These are phyloP conservation scores for Aspergillus asperescens DNA, from an alignment of 495 filamentous ascomycete species.

Conservation along the genomic window DNA sequence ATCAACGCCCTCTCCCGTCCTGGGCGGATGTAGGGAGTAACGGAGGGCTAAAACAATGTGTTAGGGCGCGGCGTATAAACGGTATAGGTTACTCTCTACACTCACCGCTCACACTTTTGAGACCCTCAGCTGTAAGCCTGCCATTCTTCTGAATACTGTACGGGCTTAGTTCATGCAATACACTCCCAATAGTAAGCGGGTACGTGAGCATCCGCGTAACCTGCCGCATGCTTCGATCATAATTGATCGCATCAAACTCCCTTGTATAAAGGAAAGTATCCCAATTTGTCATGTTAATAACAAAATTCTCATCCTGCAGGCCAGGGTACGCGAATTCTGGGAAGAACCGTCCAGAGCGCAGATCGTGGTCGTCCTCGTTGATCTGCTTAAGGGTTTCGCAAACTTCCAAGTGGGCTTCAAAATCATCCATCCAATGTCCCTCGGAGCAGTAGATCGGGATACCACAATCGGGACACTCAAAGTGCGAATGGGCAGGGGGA, in stretches of 20 bases:
- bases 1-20: slow-evolving; percentile 63
- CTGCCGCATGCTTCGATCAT: slow-evolving; percentile 80
- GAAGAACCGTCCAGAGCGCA: slow-evolving; percentile 84
- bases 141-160: slow-evolving; percentile 69
- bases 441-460: slow-evolving; percentile 90
- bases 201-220: slow-evolving; percentile 90
- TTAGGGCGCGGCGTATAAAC: slow-evolving; percentile 8
- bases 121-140: slow-evolving; percentile 75
- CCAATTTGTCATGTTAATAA: slow-evolving; percentile 98
- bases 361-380: slow-evolving; percentile 97
- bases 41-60: slow-evolving; percentile 61
- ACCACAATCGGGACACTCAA: slow-evolving; percentile 95
- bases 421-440: slow-evolving; percentile 92
- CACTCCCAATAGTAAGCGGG: slow-evolving; percentile 81
- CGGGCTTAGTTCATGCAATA: slow-evolving; percentile 89
- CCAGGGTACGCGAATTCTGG: slow-evolving; percentile 89
- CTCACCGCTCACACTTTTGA: slow-evolving; percentile 88
- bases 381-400: slow-evolving; percentile 87
- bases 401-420: slow-evolving; percentile 82
- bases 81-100: slow-evolving; percentile 13
- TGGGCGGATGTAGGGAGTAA: slow-evolving; percentile 87
- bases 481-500: slow-evolving; percentile 73
- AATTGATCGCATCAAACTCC: slow-evolving; percentile 81
- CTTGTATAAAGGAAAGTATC: slow-evolving; percentile 91
- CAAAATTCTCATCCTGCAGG: slow-evolving; percentile 80